Conservation (phyloP, 2,329 filamentous ascomycete species). For the Cordyceps cateniannulata region DNA sequence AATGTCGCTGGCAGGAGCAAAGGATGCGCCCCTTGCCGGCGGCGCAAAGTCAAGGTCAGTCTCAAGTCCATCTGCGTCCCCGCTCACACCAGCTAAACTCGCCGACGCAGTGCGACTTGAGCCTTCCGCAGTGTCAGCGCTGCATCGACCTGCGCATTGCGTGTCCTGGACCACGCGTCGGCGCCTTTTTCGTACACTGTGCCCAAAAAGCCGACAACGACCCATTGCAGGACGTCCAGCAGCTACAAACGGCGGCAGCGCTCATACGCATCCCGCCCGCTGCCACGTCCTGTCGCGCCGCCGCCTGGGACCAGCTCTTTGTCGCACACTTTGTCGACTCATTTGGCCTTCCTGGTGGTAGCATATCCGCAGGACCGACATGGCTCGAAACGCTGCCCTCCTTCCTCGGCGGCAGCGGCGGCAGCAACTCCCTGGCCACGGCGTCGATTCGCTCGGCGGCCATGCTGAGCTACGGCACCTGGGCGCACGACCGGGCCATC, state of each 20-base stretch:
- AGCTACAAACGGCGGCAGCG: background rate
- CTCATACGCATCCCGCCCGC: background rate
- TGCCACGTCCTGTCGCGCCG: background rate
- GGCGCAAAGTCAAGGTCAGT: constrained; percentile 9
- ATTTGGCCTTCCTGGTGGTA: background rate
- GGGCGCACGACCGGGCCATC: background rate
- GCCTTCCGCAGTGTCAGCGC: constrained; percentile 1
- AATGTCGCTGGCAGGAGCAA: constrained; percentile 6
- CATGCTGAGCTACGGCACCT: constrained; percentile 10
- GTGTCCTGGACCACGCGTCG: background rate
- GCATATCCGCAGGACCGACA: background rate
- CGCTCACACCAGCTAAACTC: background rate
- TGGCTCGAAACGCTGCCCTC: constrained; percentile 6
- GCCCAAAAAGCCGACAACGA: background rate
- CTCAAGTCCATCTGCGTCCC: too few relatives aligned
- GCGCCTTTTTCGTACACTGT: constrained; percentile 8
- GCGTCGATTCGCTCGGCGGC: constrained; percentile 7
- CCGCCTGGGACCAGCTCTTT: constrained; percentile 7
- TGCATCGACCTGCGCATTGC: background rate
- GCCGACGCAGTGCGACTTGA: constrained; percentile 1
- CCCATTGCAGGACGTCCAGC: too few relatives aligned
- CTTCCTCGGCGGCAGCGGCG: background rate
- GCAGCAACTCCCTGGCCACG: background rate
- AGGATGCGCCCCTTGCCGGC: background rate
- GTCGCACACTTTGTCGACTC: constrained; percentile 6